Base-by-base conservation (phyloP, 208 protist species). In the Acanthamoeba divionensis region DNA sequence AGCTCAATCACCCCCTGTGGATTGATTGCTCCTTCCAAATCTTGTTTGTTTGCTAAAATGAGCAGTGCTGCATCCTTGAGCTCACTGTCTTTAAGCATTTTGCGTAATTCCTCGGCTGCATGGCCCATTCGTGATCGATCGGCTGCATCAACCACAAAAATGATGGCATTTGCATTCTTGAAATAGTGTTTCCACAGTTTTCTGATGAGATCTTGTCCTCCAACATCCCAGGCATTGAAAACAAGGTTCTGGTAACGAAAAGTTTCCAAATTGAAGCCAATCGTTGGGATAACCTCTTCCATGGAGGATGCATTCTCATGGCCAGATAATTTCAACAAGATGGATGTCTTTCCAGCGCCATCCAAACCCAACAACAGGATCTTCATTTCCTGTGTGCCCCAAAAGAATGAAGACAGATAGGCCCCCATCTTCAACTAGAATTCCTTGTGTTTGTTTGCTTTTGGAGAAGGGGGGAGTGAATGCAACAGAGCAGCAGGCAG, bases 211-310 rank as follows among this genome's bases (percentile, higher is more conserved):
- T 65, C 55, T 44, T 88, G 71, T 15, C 91, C 92, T 26, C 91
- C 55, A 8, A 93, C 88, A 62, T 94, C 91, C 73, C 91, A 92
- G 29, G 93, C 87, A 13, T 47, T 91, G 47, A 93, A 93, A 33
- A 52, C 93, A 90, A 97, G 93, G 75, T 96, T 93, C 91, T 97
- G 97, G 93, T 96, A 97, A 75, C 95, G 65, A 29, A 97, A 91
- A 9, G 95, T 96, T 90, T 98, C 96, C 75, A 99, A 97, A 94
- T 99, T 99, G 92, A 99, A 95, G 8, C 98, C 96, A 31, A 77
- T 77, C 24, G 67, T 77, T 21, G 67, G 67, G 41, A 77, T 77
- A 41, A 41, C 36, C 36, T 41, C 36, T 41, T 41, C 36, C 36
- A 41, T 41, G 36, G 67, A 55, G 9, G 67, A 33, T 26, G 54